Percentiles rank a stretch among this genome's conserved stretches.
phyloP scores from a whole-genome alignment of 2,329 filamentous ascomycete genomes.

The Catunica adiposa region DNA sequence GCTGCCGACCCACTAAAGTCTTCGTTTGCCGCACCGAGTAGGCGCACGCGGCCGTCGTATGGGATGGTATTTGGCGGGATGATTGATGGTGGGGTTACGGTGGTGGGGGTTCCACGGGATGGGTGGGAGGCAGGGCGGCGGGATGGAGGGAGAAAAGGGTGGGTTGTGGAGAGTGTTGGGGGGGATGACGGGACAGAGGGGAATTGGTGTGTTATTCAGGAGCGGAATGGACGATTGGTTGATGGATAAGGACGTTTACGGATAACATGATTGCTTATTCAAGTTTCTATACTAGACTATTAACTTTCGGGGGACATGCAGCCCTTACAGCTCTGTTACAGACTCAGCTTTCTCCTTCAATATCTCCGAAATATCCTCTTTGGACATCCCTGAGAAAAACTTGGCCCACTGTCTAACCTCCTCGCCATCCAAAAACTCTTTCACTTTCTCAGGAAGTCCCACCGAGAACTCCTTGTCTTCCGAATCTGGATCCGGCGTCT shows the following conservation, averaged over 20 bases:
- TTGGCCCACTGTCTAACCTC: neutral
- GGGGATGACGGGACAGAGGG: conserved; percentile 24
- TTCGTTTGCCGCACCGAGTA: too few species aligned
- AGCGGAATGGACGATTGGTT: conserved; percentile 16
- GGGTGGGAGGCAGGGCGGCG: conserved; percentile 14
- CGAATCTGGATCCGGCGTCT: neutral
- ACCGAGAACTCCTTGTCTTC: neutral
- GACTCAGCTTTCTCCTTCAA: too few species aligned
- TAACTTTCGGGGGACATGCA: too few species aligned
- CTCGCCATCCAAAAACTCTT: neutral
- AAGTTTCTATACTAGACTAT: conserved; percentile 20
- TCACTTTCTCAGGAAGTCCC: neutral
- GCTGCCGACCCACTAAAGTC: neutral
- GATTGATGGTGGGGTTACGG: conserved; percentile 37
- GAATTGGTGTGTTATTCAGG: conserved; percentile 25
- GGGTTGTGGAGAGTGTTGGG: conserved; percentile 38
- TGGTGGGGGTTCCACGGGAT: conserved; percentile 27
- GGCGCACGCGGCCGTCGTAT: conserved; percentile 32
- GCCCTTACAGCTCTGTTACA: too few species aligned
- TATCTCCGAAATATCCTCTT: too few species aligned
- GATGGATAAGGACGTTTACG: conserved; percentile 27
- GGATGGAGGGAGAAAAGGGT: conserved; percentile 18
- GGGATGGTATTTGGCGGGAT: conserved; percentile 39
- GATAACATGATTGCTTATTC: conserved; percentile 9
- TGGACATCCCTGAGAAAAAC: conserved; percentile 2